Conservation (phyloP, 139 green algal genomes). For the Bryopsis sp. region DNA sequence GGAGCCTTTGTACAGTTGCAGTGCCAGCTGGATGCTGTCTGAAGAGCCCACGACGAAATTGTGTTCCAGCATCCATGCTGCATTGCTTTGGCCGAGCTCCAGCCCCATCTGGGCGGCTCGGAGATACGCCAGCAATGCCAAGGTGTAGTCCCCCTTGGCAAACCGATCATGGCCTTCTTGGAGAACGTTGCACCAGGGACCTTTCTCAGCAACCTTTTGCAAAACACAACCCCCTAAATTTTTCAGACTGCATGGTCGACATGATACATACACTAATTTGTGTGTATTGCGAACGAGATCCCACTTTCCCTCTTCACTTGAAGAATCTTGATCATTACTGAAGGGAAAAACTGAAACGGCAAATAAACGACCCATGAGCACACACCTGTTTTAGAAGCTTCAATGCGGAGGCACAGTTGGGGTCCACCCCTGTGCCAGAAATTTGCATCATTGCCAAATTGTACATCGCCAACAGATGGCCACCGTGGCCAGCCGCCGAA, state of each 20-base stretch:
- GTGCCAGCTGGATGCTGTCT: slow-evolving; percentile 26
- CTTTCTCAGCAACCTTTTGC: slow-evolving; percentile 43
- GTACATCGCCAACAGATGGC: slow-evolving; percentile 80
- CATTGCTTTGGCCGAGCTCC: slow-evolving; percentile 86
- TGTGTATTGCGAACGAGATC: too few species aligned
- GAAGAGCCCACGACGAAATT: slow-evolving; percentile 1
- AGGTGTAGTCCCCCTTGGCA: slow-evolving; percentile 14
- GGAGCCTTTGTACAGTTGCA: slow-evolving; percentile 51
- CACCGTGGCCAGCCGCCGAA: slow-evolving; percentile 25
- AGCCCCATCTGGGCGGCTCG: slow-evolving; percentile 71
- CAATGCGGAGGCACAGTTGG: slow-evolving; percentile 34
- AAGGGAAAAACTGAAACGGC: too few species aligned
- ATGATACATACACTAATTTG: too few species aligned
- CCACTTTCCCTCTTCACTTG: too few species aligned
- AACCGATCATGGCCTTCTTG: slow-evolving; percentile 33
- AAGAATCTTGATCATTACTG: too few species aligned
- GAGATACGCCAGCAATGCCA: slow-evolving; percentile 64
- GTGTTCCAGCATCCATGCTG: slow-evolving; percentile 78
- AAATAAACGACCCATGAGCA: too few species aligned
- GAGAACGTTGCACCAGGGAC: slow-evolving; percentile 32
- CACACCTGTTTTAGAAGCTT: slow-evolving; percentile 43
- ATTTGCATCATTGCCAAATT: slow-evolving; percentile 85
- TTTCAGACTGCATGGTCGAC: neutral
- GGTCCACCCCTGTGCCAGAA: slow-evolving; percentile 47
- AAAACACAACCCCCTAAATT: too few species aligned